Evolutionary conservation across 768 basidiomycete species (phyloP).

Genomic region (Lentinus brumalis): DNA sequence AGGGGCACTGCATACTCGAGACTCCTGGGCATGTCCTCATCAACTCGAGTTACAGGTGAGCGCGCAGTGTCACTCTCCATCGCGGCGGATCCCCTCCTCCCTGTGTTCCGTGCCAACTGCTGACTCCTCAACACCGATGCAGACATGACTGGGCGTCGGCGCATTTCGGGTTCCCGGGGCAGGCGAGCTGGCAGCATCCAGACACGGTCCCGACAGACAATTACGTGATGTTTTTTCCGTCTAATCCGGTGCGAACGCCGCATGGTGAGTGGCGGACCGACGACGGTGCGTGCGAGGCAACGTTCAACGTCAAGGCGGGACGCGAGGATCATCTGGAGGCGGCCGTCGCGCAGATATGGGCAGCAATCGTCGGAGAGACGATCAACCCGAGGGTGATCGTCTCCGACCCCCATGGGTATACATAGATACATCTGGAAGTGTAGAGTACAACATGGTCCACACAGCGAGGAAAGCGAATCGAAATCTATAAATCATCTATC

Average conservation of each 20-base stretch:
- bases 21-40: background rate
- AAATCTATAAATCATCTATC: constrained; percentile 4
- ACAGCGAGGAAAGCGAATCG: too few species aligned
- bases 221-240: constrained; percentile 1
- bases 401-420: too few species aligned
- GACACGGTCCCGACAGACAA: constrained; percentile 5
- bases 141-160: background rate
- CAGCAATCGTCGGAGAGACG: background rate
- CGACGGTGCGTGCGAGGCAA: constrained; percentile 1
- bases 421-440: too few species aligned
- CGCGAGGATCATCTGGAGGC: background rate
- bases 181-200: constrained; percentile 1
- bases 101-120: background rate
- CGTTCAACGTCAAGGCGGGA: background rate
- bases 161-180: background rate
- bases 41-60: constrained; percentile 1
- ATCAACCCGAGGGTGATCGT: background rate
- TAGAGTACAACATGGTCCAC: too few species aligned
- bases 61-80: background rate
- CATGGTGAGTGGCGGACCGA: background rate
- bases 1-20: background rate
- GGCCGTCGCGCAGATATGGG: background rate
- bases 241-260: background rate
- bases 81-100: background rate
- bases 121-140: background rate